Percentiles rank a stretch among this genome's conserved stretches.
phyloP scores from a whole-genome alignment of 441 rosid species.

The Euphorbia celastroides region DNA sequence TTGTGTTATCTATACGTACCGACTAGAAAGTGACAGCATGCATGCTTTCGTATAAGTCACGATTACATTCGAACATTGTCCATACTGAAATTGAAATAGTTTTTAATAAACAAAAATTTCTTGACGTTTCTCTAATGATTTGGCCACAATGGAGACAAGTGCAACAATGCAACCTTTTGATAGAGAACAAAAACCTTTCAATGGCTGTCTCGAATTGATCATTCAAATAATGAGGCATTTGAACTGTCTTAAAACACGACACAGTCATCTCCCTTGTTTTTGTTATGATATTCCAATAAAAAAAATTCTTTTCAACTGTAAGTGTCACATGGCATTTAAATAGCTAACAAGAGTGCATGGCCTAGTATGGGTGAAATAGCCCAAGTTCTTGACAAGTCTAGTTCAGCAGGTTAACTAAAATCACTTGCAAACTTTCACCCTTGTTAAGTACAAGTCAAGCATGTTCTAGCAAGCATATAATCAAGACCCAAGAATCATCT shows the following conservation, averaged over 20 bases:
- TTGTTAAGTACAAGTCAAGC: not conserved
- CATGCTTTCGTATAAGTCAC: not conserved
- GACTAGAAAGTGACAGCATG: not conserved
- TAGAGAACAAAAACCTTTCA: not conserved
- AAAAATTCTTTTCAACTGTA: not conserved
- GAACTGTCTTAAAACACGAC: not conserved
- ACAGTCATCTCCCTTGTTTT: not conserved
- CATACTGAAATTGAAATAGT: not conserved
- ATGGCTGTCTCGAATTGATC: not conserved
- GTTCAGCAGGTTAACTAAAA: not conserved
- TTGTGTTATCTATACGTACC: not conserved
- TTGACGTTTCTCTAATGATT: not conserved
- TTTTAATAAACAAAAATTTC: not conserved
- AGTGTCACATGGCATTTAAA: not conserved
- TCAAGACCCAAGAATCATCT: not conserved
- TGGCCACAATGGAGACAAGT: not conserved
- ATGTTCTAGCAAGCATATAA: not conserved
- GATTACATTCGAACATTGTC: too few relatives aligned
- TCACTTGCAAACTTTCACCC: not conserved
- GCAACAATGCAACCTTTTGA: not conserved
- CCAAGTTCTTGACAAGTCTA: not conserved
- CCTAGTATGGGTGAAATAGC: not conserved
- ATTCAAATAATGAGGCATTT: conserved; percentile 1
- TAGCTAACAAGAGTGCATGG: not conserved
- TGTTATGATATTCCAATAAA: not conserved